Evolutionary conservation across 257 asterid genomes (phyloP).

Genomic region (Plantago ovata): DNA sequence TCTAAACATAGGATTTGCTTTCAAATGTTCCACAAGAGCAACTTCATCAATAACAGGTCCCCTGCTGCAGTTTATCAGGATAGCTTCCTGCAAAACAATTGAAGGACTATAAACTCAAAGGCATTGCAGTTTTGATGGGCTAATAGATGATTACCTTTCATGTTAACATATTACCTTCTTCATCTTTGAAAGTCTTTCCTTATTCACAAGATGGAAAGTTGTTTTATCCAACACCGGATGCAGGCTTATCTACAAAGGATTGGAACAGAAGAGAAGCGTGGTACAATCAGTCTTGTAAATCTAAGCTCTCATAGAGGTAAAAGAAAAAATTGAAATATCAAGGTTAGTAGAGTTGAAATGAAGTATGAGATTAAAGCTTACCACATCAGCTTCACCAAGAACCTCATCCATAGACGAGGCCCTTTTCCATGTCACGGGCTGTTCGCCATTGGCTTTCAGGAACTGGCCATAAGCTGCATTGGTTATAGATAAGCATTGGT

Average conservation of each 20-base stretch:
- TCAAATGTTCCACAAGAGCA: slow-evolving; percentile 93
- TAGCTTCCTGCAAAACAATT: slow-evolving; percentile 57
- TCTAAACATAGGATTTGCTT: slow-evolving; percentile 89
- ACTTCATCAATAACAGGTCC: slow-evolving; percentile 94
- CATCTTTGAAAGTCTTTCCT: slow-evolving; percentile 87
- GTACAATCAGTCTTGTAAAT: neutral
- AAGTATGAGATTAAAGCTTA: slow-evolving; percentile 21
- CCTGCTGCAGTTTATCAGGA: slow-evolving; percentile 92
- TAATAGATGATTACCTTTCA: neutral
- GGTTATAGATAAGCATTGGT: slow-evolving; percentile 1
- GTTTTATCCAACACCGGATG: slow-evolving; percentile 94
- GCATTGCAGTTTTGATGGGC: neutral
- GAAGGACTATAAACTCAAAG: neutral
- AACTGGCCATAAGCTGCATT: slow-evolving; percentile 88
- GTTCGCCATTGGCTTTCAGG: slow-evolving; percentile 86
- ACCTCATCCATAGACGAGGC: slow-evolving; percentile 93
- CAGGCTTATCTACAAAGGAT: slow-evolving; percentile 71
- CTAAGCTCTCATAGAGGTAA: neutral
- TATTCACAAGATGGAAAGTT: slow-evolving; percentile 87
- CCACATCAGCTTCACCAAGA: slow-evolving; percentile 84
- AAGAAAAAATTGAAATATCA: neutral
- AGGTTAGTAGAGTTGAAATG: neutral
- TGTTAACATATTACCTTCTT: slow-evolving; percentile 55
- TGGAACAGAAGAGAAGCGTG: neutral
- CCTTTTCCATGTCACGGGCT: slow-evolving; percentile 88